phyloP scores from a whole-genome alignment of 495 filamentous ascomycete genomes.

The Neurospora terricola region DNA sequence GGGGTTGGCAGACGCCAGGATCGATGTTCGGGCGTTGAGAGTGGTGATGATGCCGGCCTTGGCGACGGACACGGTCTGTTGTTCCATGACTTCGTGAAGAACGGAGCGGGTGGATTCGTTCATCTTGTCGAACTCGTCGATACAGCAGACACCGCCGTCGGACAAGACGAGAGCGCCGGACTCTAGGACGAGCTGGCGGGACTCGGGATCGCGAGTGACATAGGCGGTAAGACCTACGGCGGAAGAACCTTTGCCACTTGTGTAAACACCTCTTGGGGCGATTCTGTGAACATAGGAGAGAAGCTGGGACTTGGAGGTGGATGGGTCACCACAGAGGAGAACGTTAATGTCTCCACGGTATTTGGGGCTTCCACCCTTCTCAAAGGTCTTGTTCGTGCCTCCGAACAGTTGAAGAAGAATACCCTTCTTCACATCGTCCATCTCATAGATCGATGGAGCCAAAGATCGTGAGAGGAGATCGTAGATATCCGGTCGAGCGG shows the following conservation, averaged over 20 bases:
- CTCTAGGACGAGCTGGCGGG: constrained; percentile 89
- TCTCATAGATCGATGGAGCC: constrained; percentile 91
- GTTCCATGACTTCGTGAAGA: constrained; percentile 98
- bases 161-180: constrained; percentile 92
- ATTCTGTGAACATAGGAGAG: constrained; percentile 95
- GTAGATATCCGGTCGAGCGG: constrained; percentile 78
- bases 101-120: constrained; percentile 91
- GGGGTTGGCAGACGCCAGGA: constrained; percentile 93
- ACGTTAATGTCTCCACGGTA: constrained; percentile 98
- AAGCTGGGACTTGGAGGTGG: constrained; percentile 90
- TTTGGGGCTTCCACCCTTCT: constrained; percentile 88
- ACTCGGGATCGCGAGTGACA: constrained; percentile 83
- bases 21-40: constrained; percentile 86
- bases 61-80: constrained; percentile 96
- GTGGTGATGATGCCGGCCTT: constrained; percentile 99
- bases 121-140: constrained; percentile 99
- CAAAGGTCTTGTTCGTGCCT: constrained; percentile 96
- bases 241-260: constrained; percentile 92
- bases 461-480: constrained; percentile 86
- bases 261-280: constrained; percentile 93
- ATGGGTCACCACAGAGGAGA: constrained; percentile 91
- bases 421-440: constrained; percentile 98
- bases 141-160: constrained; percentile 95
- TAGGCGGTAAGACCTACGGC: constrained; percentile 98
- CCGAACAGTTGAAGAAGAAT: constrained; percentile 94